phyloP scores from a whole-genome alignment of 2,329 filamentous ascomycete genomes.

The Berkeleyomyces basicola region DNA sequence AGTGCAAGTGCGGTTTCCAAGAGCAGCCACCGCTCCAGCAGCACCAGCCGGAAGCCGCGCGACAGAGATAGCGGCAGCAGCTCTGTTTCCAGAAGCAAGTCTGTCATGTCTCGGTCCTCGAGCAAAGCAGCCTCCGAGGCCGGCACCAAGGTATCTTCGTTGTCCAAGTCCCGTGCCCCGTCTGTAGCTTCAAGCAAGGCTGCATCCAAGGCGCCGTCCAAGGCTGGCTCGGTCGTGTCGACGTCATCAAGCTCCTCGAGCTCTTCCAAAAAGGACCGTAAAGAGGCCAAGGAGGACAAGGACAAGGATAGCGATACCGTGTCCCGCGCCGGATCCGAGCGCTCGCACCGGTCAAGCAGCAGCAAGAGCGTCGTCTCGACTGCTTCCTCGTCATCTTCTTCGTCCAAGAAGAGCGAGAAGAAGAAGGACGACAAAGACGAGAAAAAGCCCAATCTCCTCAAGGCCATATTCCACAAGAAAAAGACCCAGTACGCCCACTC shows the following conservation, averaged over 20 bases:
- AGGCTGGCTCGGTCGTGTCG: slow-evolving; percentile 9
- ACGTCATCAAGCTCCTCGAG: slow-evolving; percentile 17
- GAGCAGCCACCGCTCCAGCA: slow-evolving; percentile 15
- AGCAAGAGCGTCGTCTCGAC: slow-evolving; percentile 14
- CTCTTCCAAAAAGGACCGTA: slow-evolving; percentile 19
- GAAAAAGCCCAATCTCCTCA: slow-evolving; percentile 37
- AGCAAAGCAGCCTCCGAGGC: not conserved
- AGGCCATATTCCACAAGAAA: slow-evolving; percentile 40
- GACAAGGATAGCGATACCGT: slow-evolving; percentile 22
- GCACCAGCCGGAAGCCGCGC: slow-evolving; percentile 16
- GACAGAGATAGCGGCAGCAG: slow-evolving; percentile 14
- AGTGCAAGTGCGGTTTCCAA: slow-evolving; percentile 5
- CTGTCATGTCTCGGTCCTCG: not conserved
- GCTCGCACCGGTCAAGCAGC: slow-evolving; percentile 12
- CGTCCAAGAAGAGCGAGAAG: slow-evolving; percentile 1
- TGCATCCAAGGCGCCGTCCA: slow-evolving; percentile 2
- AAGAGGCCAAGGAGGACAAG: slow-evolving; percentile 20
- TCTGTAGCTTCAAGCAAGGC: not conserved
- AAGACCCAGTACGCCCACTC: slow-evolving; percentile 20
- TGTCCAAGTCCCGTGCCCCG: not conserved
- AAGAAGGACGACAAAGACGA: slow-evolving; percentile 21
- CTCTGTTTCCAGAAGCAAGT: slow-evolving; percentile 9
- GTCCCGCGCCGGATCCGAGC: not conserved
- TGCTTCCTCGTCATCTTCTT: not conserved
- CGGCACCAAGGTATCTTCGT: not conserved